These are phyloP conservation scores for Lachnellula arida DNA, from an alignment of 2,329 filamentous ascomycete species.

Conservation along the genomic window DNA sequence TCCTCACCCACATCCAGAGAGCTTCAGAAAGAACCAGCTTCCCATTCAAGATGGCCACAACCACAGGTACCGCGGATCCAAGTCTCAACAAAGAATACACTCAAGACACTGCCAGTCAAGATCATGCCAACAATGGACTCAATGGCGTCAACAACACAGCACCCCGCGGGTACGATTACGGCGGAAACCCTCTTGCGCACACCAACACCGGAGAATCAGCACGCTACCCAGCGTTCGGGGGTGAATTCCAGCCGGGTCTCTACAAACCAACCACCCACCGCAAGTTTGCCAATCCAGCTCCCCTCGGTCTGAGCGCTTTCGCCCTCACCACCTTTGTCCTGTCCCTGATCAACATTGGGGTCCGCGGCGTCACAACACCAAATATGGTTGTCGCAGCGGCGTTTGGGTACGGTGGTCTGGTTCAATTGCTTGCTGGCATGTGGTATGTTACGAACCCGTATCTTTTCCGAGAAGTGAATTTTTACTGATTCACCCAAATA, in stretches of 20 bases:
- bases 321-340: conserved; percentile 60
- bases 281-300: conserved; percentile 57
- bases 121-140: conserved; percentile 13
- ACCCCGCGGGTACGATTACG: conserved; percentile 23
- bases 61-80: conserved; percentile 14
- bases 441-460: conserved; percentile 41
- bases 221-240: conserved; percentile 50
- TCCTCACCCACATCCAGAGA: not conserved
- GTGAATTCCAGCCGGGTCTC: conserved; percentile 56
- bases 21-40: not conserved
- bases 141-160: conserved; percentile 1
- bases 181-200: conserved; percentile 44
- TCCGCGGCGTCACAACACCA: conserved; percentile 41
- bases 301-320: conserved; percentile 56
- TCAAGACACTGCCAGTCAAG: conserved; percentile 11
- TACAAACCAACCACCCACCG: conserved; percentile 47
- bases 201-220: conserved; percentile 39
- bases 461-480: not conserved
- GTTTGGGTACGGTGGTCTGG: conserved; percentile 60
- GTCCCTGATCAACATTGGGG: conserved; percentile 51
- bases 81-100: conserved; percentile 22
- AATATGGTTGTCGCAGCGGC: conserved; percentile 53
- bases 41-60: conserved; percentile 22
- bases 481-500: conserved; percentile 22
- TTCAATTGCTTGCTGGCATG: conserved; percentile 67